Conservation (phyloP, 805 yeast species). For the Saturnispora hagleri region DNA sequence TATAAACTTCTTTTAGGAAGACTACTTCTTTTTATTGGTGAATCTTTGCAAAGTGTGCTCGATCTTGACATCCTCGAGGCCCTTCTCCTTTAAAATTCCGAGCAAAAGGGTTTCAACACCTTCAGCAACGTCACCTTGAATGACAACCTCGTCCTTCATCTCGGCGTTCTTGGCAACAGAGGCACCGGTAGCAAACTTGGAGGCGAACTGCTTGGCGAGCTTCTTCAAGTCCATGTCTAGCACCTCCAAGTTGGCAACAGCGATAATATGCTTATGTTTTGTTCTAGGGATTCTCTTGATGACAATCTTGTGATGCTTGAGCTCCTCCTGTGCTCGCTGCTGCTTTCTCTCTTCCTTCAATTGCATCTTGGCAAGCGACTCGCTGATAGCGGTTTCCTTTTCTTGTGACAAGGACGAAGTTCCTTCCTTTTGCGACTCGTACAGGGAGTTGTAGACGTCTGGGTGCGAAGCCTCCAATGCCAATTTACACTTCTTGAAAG, state of each 20-base stretch:
- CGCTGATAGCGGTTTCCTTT: conserved; percentile 72
- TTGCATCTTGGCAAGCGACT: conserved; percentile 77
- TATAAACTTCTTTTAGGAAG: not conserved
- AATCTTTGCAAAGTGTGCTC: conserved; percentile 79
- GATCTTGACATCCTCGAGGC: conserved; percentile 76
- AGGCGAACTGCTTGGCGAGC: conserved; percentile 83
- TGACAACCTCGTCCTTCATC: conserved; percentile 82
- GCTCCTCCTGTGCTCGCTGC: conserved; percentile 73
- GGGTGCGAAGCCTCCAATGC: conserved; percentile 62
- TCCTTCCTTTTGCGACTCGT: conserved; percentile 45
- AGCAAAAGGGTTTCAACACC: conserved; percentile 74
- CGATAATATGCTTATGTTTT: conserved; percentile 77
- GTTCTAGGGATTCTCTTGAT: conserved; percentile 87
- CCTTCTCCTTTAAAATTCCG: conserved; percentile 68
- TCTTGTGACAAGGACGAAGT: conserved; percentile 60
- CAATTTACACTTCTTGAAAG: conserved; percentile 70
- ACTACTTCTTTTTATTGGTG: conserved; percentile 44
- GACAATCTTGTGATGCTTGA: conserved; percentile 68
- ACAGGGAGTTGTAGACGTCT: conserved; percentile 49
- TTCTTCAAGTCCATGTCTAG: conserved; percentile 77
- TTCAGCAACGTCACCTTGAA: conserved; percentile 93
- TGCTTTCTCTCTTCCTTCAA: conserved; percentile 78
- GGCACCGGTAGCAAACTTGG: conserved; percentile 94
- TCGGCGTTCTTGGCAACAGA: conserved; percentile 84
- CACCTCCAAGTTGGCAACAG: conserved; percentile 81